Evolutionary conservation across 2,329 filamentous ascomycete species (phyloP).

Genomic region (Byssoonygena ceratinophila): DNA sequence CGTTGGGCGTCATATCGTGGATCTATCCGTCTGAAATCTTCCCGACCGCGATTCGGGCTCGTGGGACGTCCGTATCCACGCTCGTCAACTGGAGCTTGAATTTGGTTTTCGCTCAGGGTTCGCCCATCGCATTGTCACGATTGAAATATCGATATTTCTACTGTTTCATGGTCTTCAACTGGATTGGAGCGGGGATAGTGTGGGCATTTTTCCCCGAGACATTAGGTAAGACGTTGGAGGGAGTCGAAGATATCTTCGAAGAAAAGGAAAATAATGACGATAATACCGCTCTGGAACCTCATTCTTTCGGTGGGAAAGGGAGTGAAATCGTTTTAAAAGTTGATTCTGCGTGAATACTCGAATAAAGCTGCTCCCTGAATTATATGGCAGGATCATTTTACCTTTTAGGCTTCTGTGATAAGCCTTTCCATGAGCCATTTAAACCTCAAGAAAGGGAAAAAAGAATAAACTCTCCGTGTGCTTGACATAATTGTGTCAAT

Average conservation of each 20-base stretch:
- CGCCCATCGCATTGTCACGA: slow-evolving; percentile 35
- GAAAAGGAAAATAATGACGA: background rate
- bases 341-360: background rate
- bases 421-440: too few relatives aligned
- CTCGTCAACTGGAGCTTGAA: slow-evolving; percentile 36
- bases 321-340: background rate
- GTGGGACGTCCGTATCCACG: slow-evolving; percentile 37
- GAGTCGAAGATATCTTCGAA: slow-evolving; percentile 25
- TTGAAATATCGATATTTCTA: slow-evolving; percentile 44
- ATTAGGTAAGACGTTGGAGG: slow-evolving; percentile 31
- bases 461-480: too few relatives aligned
- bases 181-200: slow-evolving; percentile 31
- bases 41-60: slow-evolving; percentile 35
- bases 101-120: slow-evolving; percentile 42
- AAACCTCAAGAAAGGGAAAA: too few relatives aligned
- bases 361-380: background rate
- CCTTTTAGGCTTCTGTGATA: too few relatives aligned
- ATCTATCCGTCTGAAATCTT: slow-evolving; percentile 41
- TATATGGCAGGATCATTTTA: too few relatives aligned
- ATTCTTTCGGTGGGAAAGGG: background rate
- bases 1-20: slow-evolving; percentile 39
- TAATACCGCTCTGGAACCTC: background rate
- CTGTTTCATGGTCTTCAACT: slow-evolving; percentile 41
- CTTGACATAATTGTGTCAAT: too few relatives aligned
- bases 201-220: slow-evolving; percentile 35